These are phyloP conservation scores for Pyrenochaeta sp. DNA, from an alignment of 2,329 filamentous ascomycete genomes.

Conservation along the genomic window DNA sequence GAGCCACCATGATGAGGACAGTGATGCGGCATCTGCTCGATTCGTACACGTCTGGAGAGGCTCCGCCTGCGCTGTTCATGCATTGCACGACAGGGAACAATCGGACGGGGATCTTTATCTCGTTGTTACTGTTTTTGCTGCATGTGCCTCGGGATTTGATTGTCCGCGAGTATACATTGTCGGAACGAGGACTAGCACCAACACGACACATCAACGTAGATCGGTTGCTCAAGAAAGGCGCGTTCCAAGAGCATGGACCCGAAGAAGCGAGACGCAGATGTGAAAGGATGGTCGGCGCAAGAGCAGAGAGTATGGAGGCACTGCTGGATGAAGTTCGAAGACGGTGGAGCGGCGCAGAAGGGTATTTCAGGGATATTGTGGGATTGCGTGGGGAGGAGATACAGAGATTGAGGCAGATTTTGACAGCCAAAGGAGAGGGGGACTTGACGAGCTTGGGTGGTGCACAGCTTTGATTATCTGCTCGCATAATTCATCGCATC, in stretches of 20 bases:
- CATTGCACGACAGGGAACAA: slow-evolving; percentile 81
- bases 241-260: slow-evolving; percentile 51
- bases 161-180: slow-evolving; percentile 72
- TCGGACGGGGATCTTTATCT: slow-evolving; percentile 72
- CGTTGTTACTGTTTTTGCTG: slow-evolving; percentile 68
- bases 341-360: slow-evolving; percentile 28
- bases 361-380: slow-evolving; percentile 26
- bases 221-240: slow-evolving; percentile 58
- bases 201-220: slow-evolving; percentile 43
- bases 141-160: slow-evolving; percentile 63
- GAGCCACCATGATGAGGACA: slow-evolving; percentile 60
- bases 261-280: slow-evolving; percentile 28
- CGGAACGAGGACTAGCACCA: slow-evolving; percentile 60
- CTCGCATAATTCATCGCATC: not conserved
- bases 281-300: slow-evolving; percentile 45
- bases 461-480: not conserved
- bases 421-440: slow-evolving; percentile 12
- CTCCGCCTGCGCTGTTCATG: slow-evolving; percentile 63
- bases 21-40: slow-evolving; percentile 66
- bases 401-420: slow-evolving; percentile 13
- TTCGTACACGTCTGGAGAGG: slow-evolving; percentile 2
- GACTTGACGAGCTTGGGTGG: not conserved
- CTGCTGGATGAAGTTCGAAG: slow-evolving; percentile 23
- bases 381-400: slow-evolving; percentile 23
- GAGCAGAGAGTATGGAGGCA: slow-evolving; percentile 44